phyloP scores from a whole-genome alignment of 1,284 basidiomycete species.

The Phellinidium pouzarii region DNA sequence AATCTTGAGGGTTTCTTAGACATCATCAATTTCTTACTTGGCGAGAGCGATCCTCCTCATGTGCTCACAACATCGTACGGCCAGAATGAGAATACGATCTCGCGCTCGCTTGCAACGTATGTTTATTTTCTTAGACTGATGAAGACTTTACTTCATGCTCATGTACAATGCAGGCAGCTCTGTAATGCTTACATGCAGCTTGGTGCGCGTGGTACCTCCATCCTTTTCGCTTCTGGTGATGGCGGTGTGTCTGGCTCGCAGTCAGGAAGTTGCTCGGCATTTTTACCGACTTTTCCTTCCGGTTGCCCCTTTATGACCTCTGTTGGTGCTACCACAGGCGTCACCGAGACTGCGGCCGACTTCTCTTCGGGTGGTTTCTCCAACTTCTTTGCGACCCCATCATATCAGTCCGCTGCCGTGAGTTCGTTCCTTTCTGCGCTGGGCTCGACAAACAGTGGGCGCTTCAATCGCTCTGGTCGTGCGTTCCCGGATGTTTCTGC shows the following conservation, averaged over 20 bases:
- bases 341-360: constrained; percentile 27
- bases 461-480: constrained; percentile 34
- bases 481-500: constrained; percentile 39
- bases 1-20: constrained; percentile 28
- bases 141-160: not conserved
- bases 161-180: constrained; percentile 26
- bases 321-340: constrained; percentile 28
- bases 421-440: constrained; percentile 25
- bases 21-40: constrained; percentile 28
- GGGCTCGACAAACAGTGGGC: constrained; percentile 29
- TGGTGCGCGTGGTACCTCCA: constrained; percentile 31
- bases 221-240: constrained; percentile 34
- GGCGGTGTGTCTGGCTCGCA: constrained; percentile 34
- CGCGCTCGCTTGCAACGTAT: constrained; percentile 24
- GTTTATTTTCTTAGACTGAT: constrained; percentile 7
- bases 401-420: constrained; percentile 30
- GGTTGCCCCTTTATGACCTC: constrained; percentile 25
- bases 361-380: constrained; percentile 38
- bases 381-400: constrained; percentile 31
- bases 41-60: constrained; percentile 24
- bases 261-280: constrained; percentile 25
- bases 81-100: constrained; percentile 25
- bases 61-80: constrained; percentile 28
- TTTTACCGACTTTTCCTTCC: constrained; percentile 32
- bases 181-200: constrained; percentile 31